Base-by-base conservation (phyloP, 2,329 filamentous ascomycete species). In the Aspergillus sp. region DNA sequence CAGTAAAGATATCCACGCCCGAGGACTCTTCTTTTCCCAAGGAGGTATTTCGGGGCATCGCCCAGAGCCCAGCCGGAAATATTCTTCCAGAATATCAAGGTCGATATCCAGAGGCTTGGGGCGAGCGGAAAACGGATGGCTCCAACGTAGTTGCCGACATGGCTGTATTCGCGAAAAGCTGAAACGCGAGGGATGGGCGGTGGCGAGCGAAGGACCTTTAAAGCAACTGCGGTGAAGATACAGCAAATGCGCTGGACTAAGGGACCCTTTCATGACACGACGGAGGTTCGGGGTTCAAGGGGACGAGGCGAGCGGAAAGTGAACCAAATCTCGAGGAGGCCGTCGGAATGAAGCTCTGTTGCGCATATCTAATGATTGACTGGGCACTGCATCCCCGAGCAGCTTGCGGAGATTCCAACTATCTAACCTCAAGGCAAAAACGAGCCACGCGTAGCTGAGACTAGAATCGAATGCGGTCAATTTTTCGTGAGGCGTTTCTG, bases 261-360 rank as follows among this genome's bases (percentile, higher is more conserved):
- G 71, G 70, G 73, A 78, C 71, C 70, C 71, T 74, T 73, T 76
- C 78, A 80, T 80, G 78, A 77, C 77, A 77, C 75, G 73, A 71
- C 64, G 59, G 66, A 64, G 65, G 68, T 41, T 41, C 66, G 60
- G 55, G 66, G 11, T 41, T 41, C 34, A 41, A 65, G 61, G 62
- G 54, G 63, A 68, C 60, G 70, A 66, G 67, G 66, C 65, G 60
- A 64, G 61, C 65, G 66, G 68, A 69, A 66, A 63, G 62, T 57
- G 66, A 71, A 71, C 67, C 69, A 70, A 66, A 71, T 66, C 64
- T 73, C 70, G 69, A 67, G 66, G 65, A 64, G 58, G 53, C 62
- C 62, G 62, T 64, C 59, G 57, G 61, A 66, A 41, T 55, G 61
- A 67, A 50, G 59, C 66, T 66, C 62, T 66, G 61, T 66, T 61